Evolutionary conservation across 1,284 basidiomycete genomes (phyloP), one percentile per base, ranked within the genome.

Genomic region (Ceratobasidium sp.): DNA sequence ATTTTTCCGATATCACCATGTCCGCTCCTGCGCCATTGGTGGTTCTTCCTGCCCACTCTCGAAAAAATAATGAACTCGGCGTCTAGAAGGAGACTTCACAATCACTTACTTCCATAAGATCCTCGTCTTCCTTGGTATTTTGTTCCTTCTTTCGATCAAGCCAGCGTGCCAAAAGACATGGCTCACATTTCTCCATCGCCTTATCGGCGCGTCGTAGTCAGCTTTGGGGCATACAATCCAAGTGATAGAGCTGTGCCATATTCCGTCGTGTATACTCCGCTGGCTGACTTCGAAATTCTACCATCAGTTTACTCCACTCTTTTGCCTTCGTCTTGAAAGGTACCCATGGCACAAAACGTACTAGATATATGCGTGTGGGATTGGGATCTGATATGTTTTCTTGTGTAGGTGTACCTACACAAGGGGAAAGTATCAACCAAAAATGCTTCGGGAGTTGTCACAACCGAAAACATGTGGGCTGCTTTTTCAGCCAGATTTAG

Each of bases 321-420:
- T n/a, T 30, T 16, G 60, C 60, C 32, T 62, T 46, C n/a, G 60
- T 14, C 43, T 62, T 46, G 45, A 62, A 62, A 32, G 60, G 60
- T 18, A 45, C 60, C 60, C 60, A 46, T 48, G 60, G 60, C 8
- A 62, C 5, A 32, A 46, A 62, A 18, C 30, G 46, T 28, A 62
- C 60, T 62, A 30, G 41, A 32, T 62, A 28, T 62, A 62, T 14
- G 41, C 60, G 46, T 62, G 48, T 18, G 39, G 32, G 34, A 62
- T 28, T 48, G n/a, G n/a, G n/a, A n/a, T n/a, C n/a, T n/a, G n/a
- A n/a, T n/a, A 46, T 18, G 32, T 26, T 14, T n/a, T 12, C 60
- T 28, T 23, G 36, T 14, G 36, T 39, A 5, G 14, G 14, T 5
- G 3, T 9, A 52, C 28, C 21, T 23, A 23, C 41, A 10, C 4